Base-by-base conservation (phyloP, 345 rosid genomes). In the Carallia brachiata region DNA sequence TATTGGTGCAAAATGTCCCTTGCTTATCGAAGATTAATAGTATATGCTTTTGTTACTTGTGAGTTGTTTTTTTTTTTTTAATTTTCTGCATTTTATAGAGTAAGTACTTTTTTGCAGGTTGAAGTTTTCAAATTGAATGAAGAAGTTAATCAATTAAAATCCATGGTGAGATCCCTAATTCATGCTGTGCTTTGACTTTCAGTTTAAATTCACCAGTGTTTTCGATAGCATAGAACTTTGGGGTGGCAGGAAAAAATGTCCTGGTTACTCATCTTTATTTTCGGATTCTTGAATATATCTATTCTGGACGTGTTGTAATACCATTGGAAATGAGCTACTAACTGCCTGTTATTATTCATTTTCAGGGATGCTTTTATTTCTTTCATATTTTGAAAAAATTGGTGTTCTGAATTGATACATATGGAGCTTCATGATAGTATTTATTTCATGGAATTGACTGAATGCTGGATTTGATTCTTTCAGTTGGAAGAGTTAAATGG, bases 121-220 rank as follows among this genome's bases (percentile, higher is more conserved):
- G 86, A 83, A 69, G 36, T 87, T 70, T 78, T 82, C 31, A 75
- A 77, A 63, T 72, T 85, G 64, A 78, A 28, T 52, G 73, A 78
- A 34, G 85, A 83, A 67, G 74, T 75, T 55, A 52, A 1, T 13
- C 82, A 72, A 63, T 69, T 87, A 68, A 81, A 72, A 65, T 52
- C 56, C 54, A 30, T 65, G 82, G 91, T 87, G 79, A 53, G 50
- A 16, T 44, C 37, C 61, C 61, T 27, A 28, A 31, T 28, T 71
- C 36, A 52, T 37, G 55, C 44, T 67, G 3, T 58, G 36, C 56
- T 13, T 59, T 19, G 12, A 2, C 52, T 50, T 57, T 68, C 44
- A 54, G 27, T 39, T 63, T 62, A 17, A 28, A 31, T 18, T 53
- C 17, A 27, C 63, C 56, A 12, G 10, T 28, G 6, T 12, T 47